A percentile compares a stretch with the other conserved stretches of the same genome.
Evolutionary conservation across 1,139 yeast genomes (phyloP).

Genomic region (Suhomyces chickasaworum): DNA sequence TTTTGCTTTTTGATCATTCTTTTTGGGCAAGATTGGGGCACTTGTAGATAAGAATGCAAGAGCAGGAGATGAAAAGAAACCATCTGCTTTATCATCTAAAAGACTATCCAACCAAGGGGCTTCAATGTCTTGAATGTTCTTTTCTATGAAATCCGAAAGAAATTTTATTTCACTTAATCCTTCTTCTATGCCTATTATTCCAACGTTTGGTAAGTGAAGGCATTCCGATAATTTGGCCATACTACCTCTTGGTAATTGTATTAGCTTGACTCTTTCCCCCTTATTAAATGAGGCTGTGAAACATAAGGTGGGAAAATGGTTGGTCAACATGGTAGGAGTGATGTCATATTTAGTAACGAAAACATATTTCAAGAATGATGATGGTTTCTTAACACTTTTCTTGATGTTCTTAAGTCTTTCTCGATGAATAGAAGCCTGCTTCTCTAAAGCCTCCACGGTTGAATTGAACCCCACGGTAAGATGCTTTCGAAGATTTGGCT

Average conservation of each 20-base stretch:
- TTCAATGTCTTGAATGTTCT: constrained; percentile 37
- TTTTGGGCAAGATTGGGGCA: constrained; percentile 39
- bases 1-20: constrained; percentile 26
- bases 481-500: constrained; percentile 29
- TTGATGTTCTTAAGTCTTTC: constrained; percentile 12
- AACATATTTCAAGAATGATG: constrained; percentile 36
- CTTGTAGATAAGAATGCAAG: constrained; percentile 41
- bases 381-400: constrained; percentile 8
- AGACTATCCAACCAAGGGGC: constrained; percentile 50
- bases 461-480: constrained; percentile 57
- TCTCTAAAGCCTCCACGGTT: constrained; percentile 51
- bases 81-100: constrained; percentile 19
- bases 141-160: constrained; percentile 34
- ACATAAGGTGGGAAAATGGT: constrained; percentile 55
- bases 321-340: constrained; percentile 46
- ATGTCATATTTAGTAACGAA: constrained; percentile 60
- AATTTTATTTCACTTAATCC: constrained; percentile 28
- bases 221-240: constrained; percentile 37
- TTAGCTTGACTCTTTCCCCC: constrained; percentile 43
- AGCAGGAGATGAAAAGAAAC: constrained; percentile 33
- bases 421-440: constrained; percentile 39
- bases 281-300: constrained; percentile 43
- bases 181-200: constrained; percentile 33
- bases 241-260: constrained; percentile 56
- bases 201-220: constrained; percentile 29